These are phyloP conservation scores for Penicillium sp. DNA, from an alignment of 2,329 filamentous ascomycete species.

Conservation along the genomic window DNA sequence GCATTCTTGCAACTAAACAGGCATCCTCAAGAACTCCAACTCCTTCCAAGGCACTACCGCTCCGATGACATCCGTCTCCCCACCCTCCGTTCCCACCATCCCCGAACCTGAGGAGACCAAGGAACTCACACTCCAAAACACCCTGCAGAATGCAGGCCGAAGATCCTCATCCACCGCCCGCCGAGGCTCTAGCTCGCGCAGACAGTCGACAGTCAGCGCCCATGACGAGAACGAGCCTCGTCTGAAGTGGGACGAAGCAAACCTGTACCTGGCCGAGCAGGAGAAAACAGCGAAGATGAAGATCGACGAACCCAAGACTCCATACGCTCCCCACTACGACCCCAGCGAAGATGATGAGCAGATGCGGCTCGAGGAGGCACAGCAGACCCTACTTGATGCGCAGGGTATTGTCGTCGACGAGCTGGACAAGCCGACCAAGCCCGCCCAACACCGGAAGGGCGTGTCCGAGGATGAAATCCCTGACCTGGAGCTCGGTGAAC, in stretches of 20 bases:
- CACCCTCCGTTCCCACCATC: slow-evolving; percentile 35
- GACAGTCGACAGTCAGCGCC: slow-evolving; percentile 60
- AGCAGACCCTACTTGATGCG: slow-evolving; percentile 57
- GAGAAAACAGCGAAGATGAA: slow-evolving; percentile 97
- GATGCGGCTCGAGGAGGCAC: slow-evolving; percentile 29
- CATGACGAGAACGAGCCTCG: slow-evolving; percentile 64
- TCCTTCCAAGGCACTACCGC: slow-evolving; percentile 60
- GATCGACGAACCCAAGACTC: slow-evolving; percentile 97
- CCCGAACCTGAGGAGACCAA: slow-evolving; percentile 60
- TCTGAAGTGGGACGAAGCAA: slow-evolving; percentile 98
- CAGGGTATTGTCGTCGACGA: slow-evolving; percentile 68
- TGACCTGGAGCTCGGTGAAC: slow-evolving; percentile 85
- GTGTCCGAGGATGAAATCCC: slow-evolving; percentile 76
- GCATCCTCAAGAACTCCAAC: slow-evolving; percentile 85
- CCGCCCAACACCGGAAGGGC: slow-evolving; percentile 34
- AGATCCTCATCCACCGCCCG: slow-evolving; percentile 74
- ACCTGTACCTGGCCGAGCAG: slow-evolving; percentile 94
- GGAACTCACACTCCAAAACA: slow-evolving; percentile 91
- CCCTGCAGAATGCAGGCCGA: slow-evolving; percentile 86
- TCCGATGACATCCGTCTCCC: slow-evolving; percentile 34
- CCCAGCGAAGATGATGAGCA: slow-evolving; percentile 83
- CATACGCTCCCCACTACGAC: slow-evolving; percentile 89
- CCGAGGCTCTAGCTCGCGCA: slow-evolving; percentile 63
- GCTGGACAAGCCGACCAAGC: slow-evolving; percentile 51
- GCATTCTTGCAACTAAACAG: slow-evolving; percentile 45